These are phyloP conservation scores for Kodamaea jinghongensis DNA, from an alignment of 805 yeast genomes.

Conservation along the genomic window DNA sequence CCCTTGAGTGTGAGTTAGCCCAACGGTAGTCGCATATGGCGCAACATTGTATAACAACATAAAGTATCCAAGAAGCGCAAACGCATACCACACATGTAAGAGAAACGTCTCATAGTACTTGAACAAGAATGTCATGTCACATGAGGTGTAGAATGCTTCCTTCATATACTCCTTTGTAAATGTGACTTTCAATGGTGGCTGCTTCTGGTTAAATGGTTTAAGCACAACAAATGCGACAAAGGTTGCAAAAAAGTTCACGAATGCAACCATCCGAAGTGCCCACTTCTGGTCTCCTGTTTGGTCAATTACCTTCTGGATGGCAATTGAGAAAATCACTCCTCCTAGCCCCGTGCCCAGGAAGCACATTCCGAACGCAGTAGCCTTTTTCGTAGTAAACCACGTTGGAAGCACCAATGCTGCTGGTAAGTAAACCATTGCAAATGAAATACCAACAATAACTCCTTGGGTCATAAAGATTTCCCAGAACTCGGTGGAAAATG, in stretches of 20 bases:
- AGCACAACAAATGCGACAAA: constrained; percentile 41
- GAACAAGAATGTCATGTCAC: constrained; percentile 17
- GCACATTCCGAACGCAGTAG: constrained; percentile 47
- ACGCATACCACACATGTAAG: constrained; percentile 33
- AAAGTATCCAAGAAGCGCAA: constrained; percentile 36
- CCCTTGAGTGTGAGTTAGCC: constrained; percentile 34
- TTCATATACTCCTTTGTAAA: constrained; percentile 17
- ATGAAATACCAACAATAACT: constrained; percentile 46
- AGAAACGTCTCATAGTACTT: constrained; percentile 20
- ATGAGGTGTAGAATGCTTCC: constrained; percentile 27
- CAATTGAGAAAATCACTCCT: constrained; percentile 49
- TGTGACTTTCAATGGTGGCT: constrained; percentile 22
- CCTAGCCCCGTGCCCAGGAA: constrained; percentile 55
- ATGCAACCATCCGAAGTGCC: constrained; percentile 42
- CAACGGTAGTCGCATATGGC: constrained; percentile 41
- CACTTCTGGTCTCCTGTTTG: constrained; percentile 41
- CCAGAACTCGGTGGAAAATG: constrained; percentile 59
- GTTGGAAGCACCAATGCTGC: constrained; percentile 60
- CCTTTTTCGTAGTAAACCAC: constrained; percentile 56
- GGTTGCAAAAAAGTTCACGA: constrained; percentile 31
- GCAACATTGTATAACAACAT: constrained; percentile 35
- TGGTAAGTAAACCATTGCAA: constrained; percentile 35
- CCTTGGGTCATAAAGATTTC: constrained; percentile 70
- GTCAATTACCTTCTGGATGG: constrained; percentile 44
- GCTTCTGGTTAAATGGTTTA: constrained; percentile 41